Conservation (phyloP, 2,329 filamentous ascomycete genomes). For the Fusarium avenaceum region DNA sequence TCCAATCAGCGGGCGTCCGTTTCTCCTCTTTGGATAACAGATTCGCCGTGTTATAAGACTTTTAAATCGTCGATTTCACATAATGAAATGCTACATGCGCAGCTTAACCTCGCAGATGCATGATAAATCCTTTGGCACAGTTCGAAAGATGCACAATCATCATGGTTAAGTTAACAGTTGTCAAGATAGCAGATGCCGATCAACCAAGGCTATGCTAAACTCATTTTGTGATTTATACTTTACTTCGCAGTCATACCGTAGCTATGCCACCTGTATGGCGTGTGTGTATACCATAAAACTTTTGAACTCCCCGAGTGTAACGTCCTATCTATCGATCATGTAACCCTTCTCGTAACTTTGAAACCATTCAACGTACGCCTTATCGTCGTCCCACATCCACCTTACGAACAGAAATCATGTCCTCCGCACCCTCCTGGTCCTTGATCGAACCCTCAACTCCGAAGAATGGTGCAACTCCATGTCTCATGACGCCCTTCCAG, state of each 20-base stretch:
- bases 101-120: not conserved
- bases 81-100: not conserved
- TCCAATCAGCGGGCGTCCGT: conserved; percentile 15
- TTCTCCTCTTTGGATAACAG: conserved; percentile 1
- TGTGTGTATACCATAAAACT: conserved; percentile 20
- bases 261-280: not conserved
- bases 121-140: too few relatives aligned
- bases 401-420: conserved; percentile 66
- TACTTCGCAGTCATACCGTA: not conserved
- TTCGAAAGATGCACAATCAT: too few relatives aligned
- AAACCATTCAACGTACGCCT: not conserved
- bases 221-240: not conserved
- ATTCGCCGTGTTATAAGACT: not conserved
- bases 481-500: conserved; percentile 79
- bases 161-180: not conserved
- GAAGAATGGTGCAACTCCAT: conserved; percentile 79
- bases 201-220: conserved; percentile 3
- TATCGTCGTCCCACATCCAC: conserved; percentile 65
- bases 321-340: not conserved
- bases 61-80: not conserved
- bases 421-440: conserved; percentile 51
- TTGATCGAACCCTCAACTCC: conserved; percentile 44
- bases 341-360: not conserved
- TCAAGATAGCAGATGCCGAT: not conserved
- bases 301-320: conserved; percentile 23